Percentiles rank a stretch among this genome's conserved stretches.
Evolutionary conservation across 2,329 filamentous ascomycete genomes (phyloP).

Genomic region (Fusarium sp.): DNA sequence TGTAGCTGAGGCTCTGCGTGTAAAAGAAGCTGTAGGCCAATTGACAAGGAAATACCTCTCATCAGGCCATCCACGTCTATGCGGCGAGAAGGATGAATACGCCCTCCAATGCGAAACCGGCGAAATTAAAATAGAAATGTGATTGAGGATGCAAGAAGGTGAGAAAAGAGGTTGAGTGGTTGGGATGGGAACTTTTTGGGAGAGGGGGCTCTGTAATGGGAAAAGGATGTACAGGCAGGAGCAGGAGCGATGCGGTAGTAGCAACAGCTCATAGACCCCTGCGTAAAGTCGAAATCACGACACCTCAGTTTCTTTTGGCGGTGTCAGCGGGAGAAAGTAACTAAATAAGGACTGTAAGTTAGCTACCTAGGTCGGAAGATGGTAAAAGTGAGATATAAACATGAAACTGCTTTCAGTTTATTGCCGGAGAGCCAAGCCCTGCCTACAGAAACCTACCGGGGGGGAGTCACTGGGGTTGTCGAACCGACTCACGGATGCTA

Average conservation of each 20-base stretch:
- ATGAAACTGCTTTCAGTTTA: slow-evolving; percentile 16
- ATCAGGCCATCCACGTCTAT: slow-evolving; percentile 39
- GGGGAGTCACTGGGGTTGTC: slow-evolving; percentile 23
- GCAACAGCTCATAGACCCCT: slow-evolving; percentile 28
- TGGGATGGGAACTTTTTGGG: slow-evolving; percentile 31
- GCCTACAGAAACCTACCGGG: slow-evolving; percentile 13
- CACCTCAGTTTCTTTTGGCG: slow-evolving; percentile 24
- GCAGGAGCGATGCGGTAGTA: slow-evolving; percentile 10
- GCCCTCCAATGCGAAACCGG: slow-evolving; percentile 28
- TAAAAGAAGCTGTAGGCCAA: slow-evolving; percentile 25
- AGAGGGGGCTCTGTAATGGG: slow-evolving; percentile 40
- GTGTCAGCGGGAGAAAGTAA: slow-evolving; percentile 16
- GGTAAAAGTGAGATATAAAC: slow-evolving; percentile 7
- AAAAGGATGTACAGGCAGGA: slow-evolving; percentile 24
- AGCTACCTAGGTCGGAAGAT: slow-evolving; percentile 7
- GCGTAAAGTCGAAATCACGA: slow-evolving; percentile 31
- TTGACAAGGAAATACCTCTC: slow-evolving; percentile 34
- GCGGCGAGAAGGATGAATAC: slow-evolving; percentile 32
- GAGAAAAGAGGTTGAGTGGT: slow-evolving; percentile 36
- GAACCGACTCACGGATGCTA: slow-evolving; percentile 19
- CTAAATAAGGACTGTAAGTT: slow-evolving; percentile 3
- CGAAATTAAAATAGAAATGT: slow-evolving; percentile 29
- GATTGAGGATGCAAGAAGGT: slow-evolving; percentile 31
- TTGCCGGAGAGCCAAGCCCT: slow-evolving; percentile 37
- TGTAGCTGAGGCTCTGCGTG: slow-evolving; percentile 33